Base-by-base conservation (phyloP, 1,284 basidiomycete species). In the Puccinia novopanici region DNA sequence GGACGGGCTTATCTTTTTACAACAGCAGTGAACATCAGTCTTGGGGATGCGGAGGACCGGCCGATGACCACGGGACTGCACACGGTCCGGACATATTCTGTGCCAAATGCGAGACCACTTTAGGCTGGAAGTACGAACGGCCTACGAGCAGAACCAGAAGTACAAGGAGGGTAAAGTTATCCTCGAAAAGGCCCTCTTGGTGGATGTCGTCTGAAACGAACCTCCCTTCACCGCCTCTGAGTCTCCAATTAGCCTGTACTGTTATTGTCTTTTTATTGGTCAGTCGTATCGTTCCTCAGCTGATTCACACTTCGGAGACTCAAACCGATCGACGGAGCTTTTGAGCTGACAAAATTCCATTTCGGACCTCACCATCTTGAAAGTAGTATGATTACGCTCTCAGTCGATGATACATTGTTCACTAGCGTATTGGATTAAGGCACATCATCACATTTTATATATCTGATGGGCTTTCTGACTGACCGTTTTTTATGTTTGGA, bases 131-230 rank as follows among this genome's bases (percentile, higher is more conserved):
- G 92, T 99, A 99, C 86, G 95, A 95, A 85, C 86, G 92, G 96
- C 96, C 8, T 98, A 91, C 85, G 94, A 97, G 84, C 85, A 88
- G 10, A 89, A 90, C 17, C 95, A 99, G 88, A 94, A 93, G 87
- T 99, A 99, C 89, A 99, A 99, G 86, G 96, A 99, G 88, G 94
- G 94, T 86, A 95, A 95, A 88, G 98, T 90, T 86, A 98, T 99
- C 86, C 91, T 99, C 81, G 96, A 99, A 87, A 91, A 93, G 84
- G 93, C 93, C 85, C 89, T 95, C 84, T 91, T 95, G 84, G 83
- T 82, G 27, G 87, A 88, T 68, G 84, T 84, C n/a, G 72, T 83
- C 52, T 81, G 75, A 78, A 79, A 8, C 10, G 13, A 37, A n/a
- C n/a, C n/a, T n/a, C 24, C 37, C 71, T 59, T 59, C 27, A 42